Percentiles rank a stretch among this genome's conserved stretches.
These are phyloP conservation scores for Huntiella bhutanensis DNA, from an alignment of 2,329 filamentous ascomycete genomes.

Conservation along the genomic window DNA sequence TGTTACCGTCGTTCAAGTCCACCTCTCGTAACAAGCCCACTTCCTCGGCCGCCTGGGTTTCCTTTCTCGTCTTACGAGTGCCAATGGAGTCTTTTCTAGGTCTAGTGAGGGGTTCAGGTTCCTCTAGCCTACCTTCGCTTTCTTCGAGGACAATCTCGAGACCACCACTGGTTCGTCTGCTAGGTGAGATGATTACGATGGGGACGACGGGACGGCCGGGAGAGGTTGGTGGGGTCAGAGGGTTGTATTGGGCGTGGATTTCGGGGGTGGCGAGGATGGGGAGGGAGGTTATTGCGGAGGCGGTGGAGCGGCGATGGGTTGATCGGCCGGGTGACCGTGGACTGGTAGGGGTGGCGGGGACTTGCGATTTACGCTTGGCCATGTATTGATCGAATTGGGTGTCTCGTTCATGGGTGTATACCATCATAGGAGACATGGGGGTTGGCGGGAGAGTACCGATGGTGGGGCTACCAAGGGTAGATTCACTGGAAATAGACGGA, in stretches of 20 bases:
- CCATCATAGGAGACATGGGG: slow-evolving; percentile 15
- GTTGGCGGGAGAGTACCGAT: neutral
- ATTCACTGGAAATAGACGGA: neutral
- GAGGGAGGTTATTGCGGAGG: neutral
- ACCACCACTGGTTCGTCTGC: neutral
- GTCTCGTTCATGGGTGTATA: slow-evolving; percentile 27
- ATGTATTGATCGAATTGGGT: slow-evolving; percentile 30
- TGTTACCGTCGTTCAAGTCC: neutral
- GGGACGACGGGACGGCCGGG: neutral
- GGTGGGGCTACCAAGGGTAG: neutral
- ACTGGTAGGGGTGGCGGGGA: neutral
- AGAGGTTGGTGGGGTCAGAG: neutral
- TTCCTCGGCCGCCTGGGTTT: neutral
- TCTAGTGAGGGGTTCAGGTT: neutral
- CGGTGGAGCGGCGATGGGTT: neutral
- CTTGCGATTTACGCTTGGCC: slow-evolving; percentile 11
- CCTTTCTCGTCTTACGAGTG: neutral
- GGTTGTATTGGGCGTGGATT: neutral
- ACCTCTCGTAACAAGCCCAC: slow-evolving; percentile 3
- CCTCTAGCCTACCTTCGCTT: neutral
- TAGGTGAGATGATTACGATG: neutral
- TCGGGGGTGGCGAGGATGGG: neutral
- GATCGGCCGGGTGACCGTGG: neutral
- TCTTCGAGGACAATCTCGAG: slow-evolving; percentile 10
- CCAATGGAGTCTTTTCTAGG: neutral